phyloP scores from a whole-genome alignment of 768 basidiomycete genomes.

The Botryobasidium botryosum region DNA sequence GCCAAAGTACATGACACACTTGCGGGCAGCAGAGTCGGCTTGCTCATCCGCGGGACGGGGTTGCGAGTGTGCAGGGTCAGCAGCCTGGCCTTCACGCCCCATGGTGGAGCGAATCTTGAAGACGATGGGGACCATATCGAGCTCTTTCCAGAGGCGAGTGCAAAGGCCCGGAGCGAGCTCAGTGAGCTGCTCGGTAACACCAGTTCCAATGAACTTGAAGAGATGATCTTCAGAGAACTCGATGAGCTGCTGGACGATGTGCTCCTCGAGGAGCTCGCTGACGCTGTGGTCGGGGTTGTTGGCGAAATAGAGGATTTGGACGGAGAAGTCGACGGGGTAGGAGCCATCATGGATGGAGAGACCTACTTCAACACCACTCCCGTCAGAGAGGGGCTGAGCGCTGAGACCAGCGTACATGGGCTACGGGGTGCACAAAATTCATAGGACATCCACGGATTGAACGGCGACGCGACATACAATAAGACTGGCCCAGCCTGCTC shows the following conservation, averaged over 20 bases:
- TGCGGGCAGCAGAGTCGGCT: constrained; percentile 63
- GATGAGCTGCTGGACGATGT: constrained; percentile 45
- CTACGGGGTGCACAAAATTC: constrained; percentile 22
- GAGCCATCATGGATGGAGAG: constrained; percentile 73
- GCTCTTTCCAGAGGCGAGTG: constrained; percentile 66
- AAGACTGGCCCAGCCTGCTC: not conserved
- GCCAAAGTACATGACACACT: constrained; percentile 44
- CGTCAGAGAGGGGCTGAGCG: constrained; percentile 40
- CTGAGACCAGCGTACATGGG: constrained; percentile 82
- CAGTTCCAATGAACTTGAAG: constrained; percentile 76
- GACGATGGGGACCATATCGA: constrained; percentile 71
- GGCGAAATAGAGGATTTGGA: constrained; percentile 35
- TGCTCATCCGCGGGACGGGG: constrained; percentile 8
- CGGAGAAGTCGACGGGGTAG: constrained; percentile 65
- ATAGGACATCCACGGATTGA: not conserved
- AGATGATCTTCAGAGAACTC: constrained; percentile 54
- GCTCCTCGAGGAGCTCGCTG: constrained; percentile 37
- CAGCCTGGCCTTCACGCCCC: constrained; percentile 17
- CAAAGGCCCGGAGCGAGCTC: constrained; percentile 52
- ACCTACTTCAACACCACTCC: constrained; percentile 48
- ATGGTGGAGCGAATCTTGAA: constrained; percentile 19
- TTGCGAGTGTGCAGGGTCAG: constrained; percentile 52
- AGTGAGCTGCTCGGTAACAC: constrained; percentile 53
- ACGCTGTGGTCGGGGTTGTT: constrained; percentile 37
- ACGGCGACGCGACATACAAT: not conserved